A percentile compares a stretch with the other conserved stretches of the same genome.
phyloP scores from a whole-genome alignment of 306 rosid species.

The Echinosophora koreensis region DNA sequence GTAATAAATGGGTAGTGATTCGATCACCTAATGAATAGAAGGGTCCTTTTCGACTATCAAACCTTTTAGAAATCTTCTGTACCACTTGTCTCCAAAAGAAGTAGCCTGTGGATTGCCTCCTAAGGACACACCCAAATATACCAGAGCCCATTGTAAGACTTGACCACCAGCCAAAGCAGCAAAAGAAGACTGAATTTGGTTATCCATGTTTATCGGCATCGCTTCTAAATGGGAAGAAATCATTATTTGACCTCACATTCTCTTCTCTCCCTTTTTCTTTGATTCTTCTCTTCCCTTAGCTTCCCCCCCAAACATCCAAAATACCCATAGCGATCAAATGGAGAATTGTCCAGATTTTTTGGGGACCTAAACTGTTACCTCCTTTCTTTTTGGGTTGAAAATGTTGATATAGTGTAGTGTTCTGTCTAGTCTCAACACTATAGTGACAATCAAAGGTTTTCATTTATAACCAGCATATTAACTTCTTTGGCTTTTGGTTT shows the following conservation, averaged over 20 bases:
- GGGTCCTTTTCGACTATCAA: not conserved
- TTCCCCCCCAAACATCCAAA: not conserved
- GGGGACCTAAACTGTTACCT: constrained; percentile 18
- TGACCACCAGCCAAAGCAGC: not conserved
- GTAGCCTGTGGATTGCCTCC: not conserved
- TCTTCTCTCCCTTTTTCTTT: constrained; percentile 2
- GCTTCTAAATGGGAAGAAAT: not conserved
- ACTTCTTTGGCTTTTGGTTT: constrained; percentile 18
- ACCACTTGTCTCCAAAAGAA: too few relatives aligned
- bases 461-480: constrained; percentile 14
- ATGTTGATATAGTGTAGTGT: constrained; percentile 22
- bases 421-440: not conserved
- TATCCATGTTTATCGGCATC: not conserved
- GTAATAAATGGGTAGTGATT: not conserved
- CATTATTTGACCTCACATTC: not conserved
- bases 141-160: not conserved
- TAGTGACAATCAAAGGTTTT: not conserved
- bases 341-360: not conserved
- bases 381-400: not conserved
- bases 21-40: not conserved
- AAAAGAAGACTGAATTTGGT: not conserved
- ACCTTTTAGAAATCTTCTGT: not conserved
- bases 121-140: not conserved
- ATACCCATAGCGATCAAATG: constrained; percentile 9
- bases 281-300: constrained; percentile 13